Conservation (phyloP, 2,329 filamentous ascomycete species). For the Colletotrichum navitas region DNA sequence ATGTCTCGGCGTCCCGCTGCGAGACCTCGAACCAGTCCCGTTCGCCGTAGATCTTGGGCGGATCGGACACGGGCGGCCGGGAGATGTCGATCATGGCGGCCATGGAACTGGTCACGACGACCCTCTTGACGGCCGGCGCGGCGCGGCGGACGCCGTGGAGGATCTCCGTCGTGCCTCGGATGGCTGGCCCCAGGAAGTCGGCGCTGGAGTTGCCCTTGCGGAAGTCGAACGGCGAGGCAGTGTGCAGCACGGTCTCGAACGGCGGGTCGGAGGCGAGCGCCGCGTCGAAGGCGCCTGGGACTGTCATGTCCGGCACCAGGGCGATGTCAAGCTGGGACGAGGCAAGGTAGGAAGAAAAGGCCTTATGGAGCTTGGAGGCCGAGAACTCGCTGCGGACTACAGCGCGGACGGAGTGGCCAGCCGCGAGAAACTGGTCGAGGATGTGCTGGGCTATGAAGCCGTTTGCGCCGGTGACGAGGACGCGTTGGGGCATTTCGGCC, state of each 20-base stretch:
- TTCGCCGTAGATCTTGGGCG: slow-evolving; percentile 58
- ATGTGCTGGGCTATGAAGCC: slow-evolving; percentile 58
- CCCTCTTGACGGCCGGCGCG: slow-evolving; percentile 68
- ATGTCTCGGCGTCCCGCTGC: slow-evolving; percentile 5
- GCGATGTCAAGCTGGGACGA: slow-evolving; percentile 45
- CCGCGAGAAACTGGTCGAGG: slow-evolving; percentile 51
- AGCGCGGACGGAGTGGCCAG: slow-evolving; percentile 55
- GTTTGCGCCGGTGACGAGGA: slow-evolving; percentile 55
- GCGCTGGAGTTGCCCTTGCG: slow-evolving; percentile 64
- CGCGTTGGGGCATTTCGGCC: slow-evolving; percentile 27
- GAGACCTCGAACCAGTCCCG: slow-evolving; percentile 55
- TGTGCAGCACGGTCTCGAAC: slow-evolving; percentile 81
- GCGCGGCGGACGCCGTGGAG: slow-evolving; percentile 61
- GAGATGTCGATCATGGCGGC: slow-evolving; percentile 57
- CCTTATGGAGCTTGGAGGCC: slow-evolving; percentile 1
- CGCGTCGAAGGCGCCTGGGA: slow-evolving; percentile 51
- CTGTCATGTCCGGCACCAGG: slow-evolving; percentile 52
- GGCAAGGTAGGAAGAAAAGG: slow-evolving; percentile 8
- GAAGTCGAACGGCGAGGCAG: slow-evolving; percentile 80
- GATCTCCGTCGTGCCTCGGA: slow-evolving; percentile 64
- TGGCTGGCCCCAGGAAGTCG: slow-evolving; percentile 67
- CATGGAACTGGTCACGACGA: slow-evolving; percentile 68
- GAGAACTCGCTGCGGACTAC: slow-evolving; percentile 49
- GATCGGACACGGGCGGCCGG: slow-evolving; percentile 52
- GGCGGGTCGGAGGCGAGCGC: slow-evolving; percentile 58